These are phyloP conservation scores for Chaetomiaceae sp. DNA, from an alignment of 2,329 filamentous ascomycete species.

Conservation along the genomic window DNA sequence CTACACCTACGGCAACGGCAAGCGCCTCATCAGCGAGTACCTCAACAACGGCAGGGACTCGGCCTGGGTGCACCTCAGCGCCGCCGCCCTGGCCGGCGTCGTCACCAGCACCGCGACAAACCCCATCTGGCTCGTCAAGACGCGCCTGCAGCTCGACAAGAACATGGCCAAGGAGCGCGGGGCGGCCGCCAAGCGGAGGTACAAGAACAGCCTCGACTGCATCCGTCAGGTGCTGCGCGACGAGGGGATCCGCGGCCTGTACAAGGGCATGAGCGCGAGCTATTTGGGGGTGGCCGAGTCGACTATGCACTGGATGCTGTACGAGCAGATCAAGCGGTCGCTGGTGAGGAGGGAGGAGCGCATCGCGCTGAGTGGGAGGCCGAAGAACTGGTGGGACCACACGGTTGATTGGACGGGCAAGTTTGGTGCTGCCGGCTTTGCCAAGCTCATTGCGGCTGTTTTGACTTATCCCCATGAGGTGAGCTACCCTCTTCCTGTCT, in stretches of 20 bases:
- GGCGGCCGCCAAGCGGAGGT: constrained; percentile 57
- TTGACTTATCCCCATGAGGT: constrained; percentile 92
- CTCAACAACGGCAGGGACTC: constrained; percentile 67
- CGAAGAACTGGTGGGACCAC: constrained; percentile 67
- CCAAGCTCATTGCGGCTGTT: constrained; percentile 80
- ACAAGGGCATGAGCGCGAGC: constrained; percentile 85
- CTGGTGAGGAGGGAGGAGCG: constrained; percentile 61
- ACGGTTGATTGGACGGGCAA: constrained; percentile 76
- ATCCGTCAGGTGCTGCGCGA: constrained; percentile 73
- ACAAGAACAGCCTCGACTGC: constrained; percentile 86
- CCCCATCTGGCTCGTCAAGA: constrained; percentile 96
- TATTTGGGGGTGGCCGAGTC: constrained; percentile 89
- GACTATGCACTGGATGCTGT: constrained; percentile 89
- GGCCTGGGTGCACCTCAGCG: constrained; percentile 71
- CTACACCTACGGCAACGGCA: constrained; percentile 88
- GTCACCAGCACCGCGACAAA: constrained; percentile 89
- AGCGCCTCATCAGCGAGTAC: constrained; percentile 70
- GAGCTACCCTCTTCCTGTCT: constrained; percentile 24
- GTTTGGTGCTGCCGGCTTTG: constrained; percentile 70
- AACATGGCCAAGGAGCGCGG: constrained; percentile 62
- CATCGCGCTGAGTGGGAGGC: constrained; percentile 53
- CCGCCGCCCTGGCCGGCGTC: constrained; percentile 74
- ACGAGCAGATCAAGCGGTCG: constrained; percentile 84
- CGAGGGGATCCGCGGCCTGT: constrained; percentile 78
- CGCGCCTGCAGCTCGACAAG: constrained; percentile 85